Evolutionary conservation across 495 filamentous ascomycete genomes (phyloP).

Genomic region (Baudoinia panamericana): DNA sequence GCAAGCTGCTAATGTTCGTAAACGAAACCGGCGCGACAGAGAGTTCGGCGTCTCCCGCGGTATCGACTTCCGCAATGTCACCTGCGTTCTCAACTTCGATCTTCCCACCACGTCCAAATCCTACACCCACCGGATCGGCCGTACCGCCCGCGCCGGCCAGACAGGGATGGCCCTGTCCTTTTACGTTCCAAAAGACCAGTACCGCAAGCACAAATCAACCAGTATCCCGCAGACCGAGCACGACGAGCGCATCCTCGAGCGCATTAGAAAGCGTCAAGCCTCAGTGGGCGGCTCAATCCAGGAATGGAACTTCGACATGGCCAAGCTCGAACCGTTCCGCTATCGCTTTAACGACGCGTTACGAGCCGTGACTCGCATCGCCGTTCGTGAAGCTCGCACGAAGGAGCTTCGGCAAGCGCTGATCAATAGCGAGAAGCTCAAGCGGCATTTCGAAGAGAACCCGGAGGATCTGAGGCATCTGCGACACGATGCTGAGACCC

Average conservation of each 20-base stretch:
- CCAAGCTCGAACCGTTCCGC: slow-evolving; percentile 78
- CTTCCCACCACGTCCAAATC: slow-evolving; percentile 77
- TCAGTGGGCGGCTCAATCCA: slow-evolving; percentile 66
- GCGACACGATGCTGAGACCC: slow-evolving; percentile 71
- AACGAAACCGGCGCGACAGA: slow-evolving; percentile 48
- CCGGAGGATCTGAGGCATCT: slow-evolving; percentile 75
- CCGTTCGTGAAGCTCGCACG: slow-evolving; percentile 77
- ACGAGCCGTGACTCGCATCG: slow-evolving; percentile 63
- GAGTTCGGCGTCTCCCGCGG: slow-evolving; percentile 89
- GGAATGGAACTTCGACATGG: slow-evolving; percentile 89
- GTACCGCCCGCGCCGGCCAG: slow-evolving; percentile 80
- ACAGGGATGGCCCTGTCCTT: slow-evolving; percentile 93
- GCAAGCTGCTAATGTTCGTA: slow-evolving; percentile 42
- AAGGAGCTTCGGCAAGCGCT: slow-evolving; percentile 80
- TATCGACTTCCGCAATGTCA: slow-evolving; percentile 92
- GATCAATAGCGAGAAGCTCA: slow-evolving; percentile 81
- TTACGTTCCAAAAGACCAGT: slow-evolving; percentile 65
- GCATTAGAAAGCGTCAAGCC: slow-evolving; percentile 41
- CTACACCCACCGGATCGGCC: slow-evolving; percentile 89
- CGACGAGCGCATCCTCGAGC: slow-evolving; percentile 66
- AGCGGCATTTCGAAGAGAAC: slow-evolving; percentile 94
- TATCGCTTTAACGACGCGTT: slow-evolving; percentile 90
- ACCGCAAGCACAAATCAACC: slow-evolving; percentile 81
- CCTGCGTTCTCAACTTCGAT: slow-evolving; percentile 94
- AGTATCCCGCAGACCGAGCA: slow-evolving; percentile 53